Conservation (phyloP, 176 grass and related monocot genomes). For the Lolium rigidum region DNA sequence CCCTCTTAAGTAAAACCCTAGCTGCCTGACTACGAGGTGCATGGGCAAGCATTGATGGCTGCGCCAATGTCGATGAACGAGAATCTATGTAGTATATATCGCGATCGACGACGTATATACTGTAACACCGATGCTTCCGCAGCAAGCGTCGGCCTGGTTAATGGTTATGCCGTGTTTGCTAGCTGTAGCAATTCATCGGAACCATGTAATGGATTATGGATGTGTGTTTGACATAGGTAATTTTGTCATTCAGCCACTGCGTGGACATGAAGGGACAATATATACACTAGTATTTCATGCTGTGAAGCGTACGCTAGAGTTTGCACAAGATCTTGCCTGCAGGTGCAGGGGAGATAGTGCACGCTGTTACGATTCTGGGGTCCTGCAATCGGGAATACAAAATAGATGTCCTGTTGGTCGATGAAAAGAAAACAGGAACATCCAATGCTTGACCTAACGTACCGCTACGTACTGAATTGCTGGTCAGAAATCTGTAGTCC, state of each 20-base stretch:
- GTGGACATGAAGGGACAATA: conserved; percentile 36
- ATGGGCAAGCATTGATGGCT: conserved; percentile 45
- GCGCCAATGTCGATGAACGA: conserved; percentile 36
- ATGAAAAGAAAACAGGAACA: background rate
- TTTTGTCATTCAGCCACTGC: background rate
- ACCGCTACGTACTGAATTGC: background rate
- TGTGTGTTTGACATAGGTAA: background rate
- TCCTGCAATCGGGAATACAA: background rate
- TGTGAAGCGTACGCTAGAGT: conserved; percentile 13
- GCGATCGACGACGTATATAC: conserved; percentile 32
- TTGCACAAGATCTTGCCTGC: conserved; percentile 16
- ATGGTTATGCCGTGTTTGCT: conserved; percentile 31
- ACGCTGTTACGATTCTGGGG: conserved; percentile 26
- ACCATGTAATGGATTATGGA: background rate
- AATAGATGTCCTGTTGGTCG: background rate
- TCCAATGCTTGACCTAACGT: background rate
- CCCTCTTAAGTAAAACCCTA: conserved; percentile 53
- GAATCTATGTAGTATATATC: background rate
- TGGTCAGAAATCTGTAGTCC: background rate
- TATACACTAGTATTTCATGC: background rate
- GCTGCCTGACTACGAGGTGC: conserved; percentile 47
- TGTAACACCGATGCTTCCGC: conserved; percentile 44
- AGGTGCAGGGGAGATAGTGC: conserved; percentile 21
- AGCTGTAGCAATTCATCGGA: background rate
- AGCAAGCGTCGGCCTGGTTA: conserved; percentile 45